Evolutionary conservation across 2,329 filamentous ascomycete species (phyloP), one percentile per base, ranked within the genome.

Genomic region (Diplodia mutila): DNA sequence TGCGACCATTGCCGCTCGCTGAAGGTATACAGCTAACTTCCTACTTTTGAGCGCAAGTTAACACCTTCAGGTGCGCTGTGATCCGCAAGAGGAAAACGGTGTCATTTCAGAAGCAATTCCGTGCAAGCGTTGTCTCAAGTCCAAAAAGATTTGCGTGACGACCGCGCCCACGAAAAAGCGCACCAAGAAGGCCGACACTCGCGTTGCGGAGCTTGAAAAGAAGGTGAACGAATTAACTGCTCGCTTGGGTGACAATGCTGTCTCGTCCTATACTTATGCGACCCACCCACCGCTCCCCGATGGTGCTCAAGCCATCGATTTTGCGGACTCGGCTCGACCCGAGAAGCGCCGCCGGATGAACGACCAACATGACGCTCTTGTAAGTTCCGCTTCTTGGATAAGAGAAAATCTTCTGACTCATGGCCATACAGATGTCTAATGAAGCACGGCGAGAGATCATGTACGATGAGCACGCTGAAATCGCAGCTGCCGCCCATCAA

Each of bases 161-260:
- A 96, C 92, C 0, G 87, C 89, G 70, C 92, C 87, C 0, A 88
- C 84, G 16, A 80, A 92, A 49, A 97, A 96, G 80, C 85, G 93
- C 53, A 92, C 94, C 82, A 97, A 94, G 83, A 97, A 97, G 84
- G 93, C 92, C 65, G 94, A 97, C 77, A 94, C 89, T 71, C 86
- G 93, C 63, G 93, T 97, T 14, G 91, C 93, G 9, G 93, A 97
- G 82, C 84, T 97, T 63, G 93, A 97, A 83, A 93, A 90, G 83
- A 96, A 96, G 82, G 94, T 97, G 70, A 93, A 97, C 81, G 91
- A 91, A 9, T 78, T 97, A 76, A 97, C 92, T 8, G 91, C 92
- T 7, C 93, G 89, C 42, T 77, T 97, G 71, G 89, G 92, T 54
- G 88, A 67, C 51, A 37, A 21, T 14, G 46, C 65, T 7, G 39